Base-by-base conservation (phyloP, 441 rosid species). In the Sinapis alba region DNA sequence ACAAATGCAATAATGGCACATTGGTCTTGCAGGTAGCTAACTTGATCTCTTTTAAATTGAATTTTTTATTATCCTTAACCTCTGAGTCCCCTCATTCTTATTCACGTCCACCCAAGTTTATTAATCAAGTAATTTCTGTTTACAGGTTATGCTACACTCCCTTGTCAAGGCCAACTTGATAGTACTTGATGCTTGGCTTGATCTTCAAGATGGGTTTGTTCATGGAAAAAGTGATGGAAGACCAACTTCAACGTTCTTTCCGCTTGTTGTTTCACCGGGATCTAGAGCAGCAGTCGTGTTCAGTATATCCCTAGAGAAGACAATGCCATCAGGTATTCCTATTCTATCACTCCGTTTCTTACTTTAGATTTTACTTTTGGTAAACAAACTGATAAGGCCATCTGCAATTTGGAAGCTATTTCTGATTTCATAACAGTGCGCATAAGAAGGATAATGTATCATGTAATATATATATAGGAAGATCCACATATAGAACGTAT, bases 161-260 rank as follows among this genome's bases (percentile, higher is more conserved):
- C 95, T 90, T 82, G 92, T 96, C 79, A 96, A 94, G 82, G 97
- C 99, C 78, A 82, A 88, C 56, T 82, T 92, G 83, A 89, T 90
- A 38, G 84, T 96, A 65, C 79, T 81, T 69, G 98, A 96, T 85
- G 91, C 97, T 71, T 92, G 98, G 93, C 96, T 96, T 79, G 96
- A 94, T 75, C 98, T 92, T 80, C 96, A 94, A 90, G 93, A 84
- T 81, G 99, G 98, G 69, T 92, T 96, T 83, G 78, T 85, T 77
- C 98, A 92, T 78, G 86, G 91, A 62, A 74, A 85, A 81, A 81
- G 72, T 38, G 88, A 88, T 75, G 92, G 99, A 84, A 94, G 99
- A 75, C 98, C 98, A 24, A 79, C 88, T 72, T 82, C 89, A 50
- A 81, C 87, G 76, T 89, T 90, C 81, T 92, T 90, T 73, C 99